Evolutionary conservation across 2,329 filamentous ascomycete species (phyloP).

Genomic region (Xylariomycetidae sp.): DNA sequence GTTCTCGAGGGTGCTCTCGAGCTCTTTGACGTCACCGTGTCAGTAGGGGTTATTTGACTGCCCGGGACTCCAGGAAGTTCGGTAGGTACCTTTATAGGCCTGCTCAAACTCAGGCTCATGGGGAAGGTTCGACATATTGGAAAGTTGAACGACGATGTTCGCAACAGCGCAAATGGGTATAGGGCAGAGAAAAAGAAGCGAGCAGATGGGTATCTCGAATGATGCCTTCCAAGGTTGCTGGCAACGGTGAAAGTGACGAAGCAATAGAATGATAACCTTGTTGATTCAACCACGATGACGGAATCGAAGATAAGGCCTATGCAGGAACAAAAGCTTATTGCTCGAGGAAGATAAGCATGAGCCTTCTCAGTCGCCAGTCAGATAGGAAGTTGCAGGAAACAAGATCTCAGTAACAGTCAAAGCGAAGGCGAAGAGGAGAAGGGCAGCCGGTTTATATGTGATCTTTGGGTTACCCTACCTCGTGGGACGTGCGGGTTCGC

Average conservation of each 20-base stretch:
- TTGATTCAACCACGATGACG: not conserved
- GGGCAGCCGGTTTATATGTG: no score
- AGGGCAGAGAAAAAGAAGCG: not conserved
- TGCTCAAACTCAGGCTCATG: constrained; percentile 97
- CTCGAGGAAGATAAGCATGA: not conserved
- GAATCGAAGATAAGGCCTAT: no score
- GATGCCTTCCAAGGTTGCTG: not conserved
- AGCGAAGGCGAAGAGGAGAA: no score
- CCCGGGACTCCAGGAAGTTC: not conserved
- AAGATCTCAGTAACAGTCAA: no score
- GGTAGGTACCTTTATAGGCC: constrained; percentile 76
- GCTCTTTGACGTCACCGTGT: no score
- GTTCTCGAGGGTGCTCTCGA: constrained; percentile 89
- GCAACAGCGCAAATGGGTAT: constrained; percentile 1
- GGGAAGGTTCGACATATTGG: constrained; percentile 71
- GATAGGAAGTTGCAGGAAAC: no score
- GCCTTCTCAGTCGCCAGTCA: no score
- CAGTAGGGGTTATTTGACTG: not conserved
- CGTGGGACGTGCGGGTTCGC: no score
- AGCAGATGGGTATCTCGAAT: not conserved
- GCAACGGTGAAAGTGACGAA: no score
- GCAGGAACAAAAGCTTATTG: not conserved
- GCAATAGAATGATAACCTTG: no score
- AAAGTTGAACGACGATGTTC: not conserved
- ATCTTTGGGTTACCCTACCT: no score